A percentile compares a stretch with the other conserved stretches of the same genome.
Conservation (phyloP, 306 rosid species). For the Hippophae gyantsensis region DNA sequence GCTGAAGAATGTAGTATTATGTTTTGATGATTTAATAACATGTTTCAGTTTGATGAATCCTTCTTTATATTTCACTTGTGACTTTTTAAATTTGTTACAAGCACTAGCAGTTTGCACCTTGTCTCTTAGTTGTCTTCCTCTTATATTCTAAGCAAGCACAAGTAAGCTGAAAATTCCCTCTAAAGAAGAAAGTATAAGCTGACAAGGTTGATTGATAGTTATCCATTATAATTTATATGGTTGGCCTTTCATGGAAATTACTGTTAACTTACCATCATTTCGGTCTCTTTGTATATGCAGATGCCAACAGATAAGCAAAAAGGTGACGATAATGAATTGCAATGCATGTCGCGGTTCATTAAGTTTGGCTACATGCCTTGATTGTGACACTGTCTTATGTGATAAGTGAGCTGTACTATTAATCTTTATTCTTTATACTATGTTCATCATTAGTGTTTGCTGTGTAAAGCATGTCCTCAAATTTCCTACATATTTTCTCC, state of each 20-base stretch:
- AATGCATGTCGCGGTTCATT: conserved; percentile 46
- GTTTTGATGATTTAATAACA: not conserved
- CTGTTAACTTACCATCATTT: conserved; percentile 13
- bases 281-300: conserved; percentile 33
- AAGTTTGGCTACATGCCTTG: conserved; percentile 74
- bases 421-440: conserved; percentile 8
- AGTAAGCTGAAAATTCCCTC: no score
- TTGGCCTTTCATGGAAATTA: conserved; percentile 17
- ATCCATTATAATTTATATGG: not conserved
- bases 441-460: not conserved
- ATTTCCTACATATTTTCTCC: no score
- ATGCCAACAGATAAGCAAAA: conserved; percentile 63
- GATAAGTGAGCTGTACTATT: conserved; percentile 50
- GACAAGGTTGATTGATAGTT: not conserved
- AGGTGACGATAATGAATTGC: conserved; percentile 42
- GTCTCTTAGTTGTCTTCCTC: no score
- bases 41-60: no score
- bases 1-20: not conserved
- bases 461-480: no score
- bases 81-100: no score
- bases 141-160: no score
- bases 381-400: conserved; percentile 55
- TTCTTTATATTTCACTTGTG: no score
- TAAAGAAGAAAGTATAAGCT: not conserved
- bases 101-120: no score